phyloP scores from a whole-genome alignment of 2,329 filamentous ascomycete species.

The Paecilomyces formosus region DNA sequence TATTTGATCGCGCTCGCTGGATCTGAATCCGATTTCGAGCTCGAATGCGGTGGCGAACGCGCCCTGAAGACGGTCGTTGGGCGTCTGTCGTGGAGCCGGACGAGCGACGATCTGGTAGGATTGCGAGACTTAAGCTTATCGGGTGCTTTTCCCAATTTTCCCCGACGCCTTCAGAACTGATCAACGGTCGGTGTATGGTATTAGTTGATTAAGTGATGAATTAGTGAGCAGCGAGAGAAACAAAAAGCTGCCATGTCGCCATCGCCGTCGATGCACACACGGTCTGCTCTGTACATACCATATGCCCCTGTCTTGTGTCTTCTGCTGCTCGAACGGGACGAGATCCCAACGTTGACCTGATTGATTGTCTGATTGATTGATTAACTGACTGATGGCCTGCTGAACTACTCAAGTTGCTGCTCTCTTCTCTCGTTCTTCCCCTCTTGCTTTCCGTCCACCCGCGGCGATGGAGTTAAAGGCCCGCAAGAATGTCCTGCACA shows the following conservation, averaged over 20 bases:
- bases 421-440: neutral
- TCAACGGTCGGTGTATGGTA: neutral
- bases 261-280: neutral
- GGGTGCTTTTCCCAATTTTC: neutral
- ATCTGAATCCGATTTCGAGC: neutral
- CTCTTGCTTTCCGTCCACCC: neutral
- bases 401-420: neutral
- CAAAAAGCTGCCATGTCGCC: neutral
- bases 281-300: too few species aligned
- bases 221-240: too few species aligned
- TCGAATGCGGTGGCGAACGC: neutral
- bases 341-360: too few species aligned
- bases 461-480: neutral
- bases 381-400: neutral
- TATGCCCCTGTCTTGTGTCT: too few species aligned
- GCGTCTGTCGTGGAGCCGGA: neutral
- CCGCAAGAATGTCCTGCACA: conserved; percentile 4
- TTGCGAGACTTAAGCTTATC: neutral
- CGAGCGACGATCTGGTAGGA: neutral
- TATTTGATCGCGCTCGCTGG: neutral
- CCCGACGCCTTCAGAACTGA: neutral
- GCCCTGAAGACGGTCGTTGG: neutral
- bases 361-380: too few species aligned
- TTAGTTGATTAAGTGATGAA: too few species aligned
- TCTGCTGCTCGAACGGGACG: too few species aligned